Base-by-base conservation (phyloP, 306 rosid species). In the Datisca glomerata region DNA sequence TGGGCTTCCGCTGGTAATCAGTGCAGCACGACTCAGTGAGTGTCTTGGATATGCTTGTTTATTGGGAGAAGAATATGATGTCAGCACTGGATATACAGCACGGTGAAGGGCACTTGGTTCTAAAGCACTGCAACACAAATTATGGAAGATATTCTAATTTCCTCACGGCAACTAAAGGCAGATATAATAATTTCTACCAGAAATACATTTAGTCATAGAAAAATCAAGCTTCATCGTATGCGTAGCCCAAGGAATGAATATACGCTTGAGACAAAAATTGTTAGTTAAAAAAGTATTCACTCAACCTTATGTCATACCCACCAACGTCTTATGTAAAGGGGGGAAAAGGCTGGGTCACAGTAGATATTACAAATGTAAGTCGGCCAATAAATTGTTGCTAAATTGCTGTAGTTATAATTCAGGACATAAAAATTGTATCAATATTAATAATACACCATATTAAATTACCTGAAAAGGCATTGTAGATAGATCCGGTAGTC, bases 1-100 rank as follows among this genome's bases (percentile, higher is more conserved):
- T 4, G 97, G 97, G 45, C 97, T 89, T 45, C 93, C 94, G 32
- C 95, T 89, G 41, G 93, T 89, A 59, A 89, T 70, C 53, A 89
- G 68, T 10, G 97, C 95, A 25, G 95, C 95, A 41, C 93, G 97
- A 47, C 94, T 83, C 63, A 80, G 46, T 20, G 97, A 83, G 60
- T 80, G 95, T 24, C 89, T 82, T 47, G 97, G 97, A 67, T 71
- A 83, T 33, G 97, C 95, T 72, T 74, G 93, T 65, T 60, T 65
- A 51, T 89, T 93, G 6, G 95, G 95, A 22, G 79, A 65, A 29
- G 95, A 67, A 59, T 76, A 89, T 18, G 97, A 89, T 27, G 78
- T 63, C 67, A 89, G 66, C 69, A 89, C 74, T 6, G 97, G 97
- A 68, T 83, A 89, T 65, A 83, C 80, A 0, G 93, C 95, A 36